Percentiles rank a stretch among this genome's conserved stretches.
phyloP scores from a whole-genome alignment of 73 alveolate genomes.

The Paramecium biaurelia region DNA sequence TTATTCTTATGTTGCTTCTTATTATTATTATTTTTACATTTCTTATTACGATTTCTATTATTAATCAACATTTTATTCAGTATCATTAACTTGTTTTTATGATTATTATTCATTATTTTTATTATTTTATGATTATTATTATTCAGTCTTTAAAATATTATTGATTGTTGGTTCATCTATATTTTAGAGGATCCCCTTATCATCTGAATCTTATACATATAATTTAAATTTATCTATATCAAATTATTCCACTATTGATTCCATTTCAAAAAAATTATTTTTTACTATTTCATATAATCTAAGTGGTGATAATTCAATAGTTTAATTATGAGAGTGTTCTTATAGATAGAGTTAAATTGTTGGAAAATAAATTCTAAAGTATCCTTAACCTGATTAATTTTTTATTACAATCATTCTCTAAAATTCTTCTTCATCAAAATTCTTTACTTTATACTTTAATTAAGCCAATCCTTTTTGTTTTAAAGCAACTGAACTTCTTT shows the following conservation, averaged over 20 bases:
- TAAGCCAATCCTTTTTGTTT: slow-evolving; percentile 1
- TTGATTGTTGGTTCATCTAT: not conserved
- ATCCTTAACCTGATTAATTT: slow-evolving; percentile 3
- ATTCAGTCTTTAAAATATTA: not conserved
- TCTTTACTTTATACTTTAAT: not conserved
- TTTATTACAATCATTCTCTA: not conserved
- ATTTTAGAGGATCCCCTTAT: not conserved
- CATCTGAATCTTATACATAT: not conserved
- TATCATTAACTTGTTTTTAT: not conserved
- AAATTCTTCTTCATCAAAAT: not conserved
- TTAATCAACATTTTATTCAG: not conserved
- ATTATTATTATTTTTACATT: not conserved
- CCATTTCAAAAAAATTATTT: not conserved
- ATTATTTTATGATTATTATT: not conserved
- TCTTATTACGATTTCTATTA: not conserved
- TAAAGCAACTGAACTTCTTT: not conserved
- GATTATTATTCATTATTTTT: not conserved
- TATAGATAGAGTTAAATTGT: not conserved
- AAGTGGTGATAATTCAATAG: slow-evolving; percentile 9
- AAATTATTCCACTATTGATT: not conserved
- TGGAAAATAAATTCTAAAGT: slow-evolving; percentile 12
- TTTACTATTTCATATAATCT: slow-evolving; percentile 6
- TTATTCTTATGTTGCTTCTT: not conserved
- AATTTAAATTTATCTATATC: not conserved
- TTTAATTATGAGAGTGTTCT: slow-evolving; percentile 4